Evolutionary conservation across 2,329 filamentous ascomycete genomes (phyloP).

Genomic region (Neonectria neomacrospora): DNA sequence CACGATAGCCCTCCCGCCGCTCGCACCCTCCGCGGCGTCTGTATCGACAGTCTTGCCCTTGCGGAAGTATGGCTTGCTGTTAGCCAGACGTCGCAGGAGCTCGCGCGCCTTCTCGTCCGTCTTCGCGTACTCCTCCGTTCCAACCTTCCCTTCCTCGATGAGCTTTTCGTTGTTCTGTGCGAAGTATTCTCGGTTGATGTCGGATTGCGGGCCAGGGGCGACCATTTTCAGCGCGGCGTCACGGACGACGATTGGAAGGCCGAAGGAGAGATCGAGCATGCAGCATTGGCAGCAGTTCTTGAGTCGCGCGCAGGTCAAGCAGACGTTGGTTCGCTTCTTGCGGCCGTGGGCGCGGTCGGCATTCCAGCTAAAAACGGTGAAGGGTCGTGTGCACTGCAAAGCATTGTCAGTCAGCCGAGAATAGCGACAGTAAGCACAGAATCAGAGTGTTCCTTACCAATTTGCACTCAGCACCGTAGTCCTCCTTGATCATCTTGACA

Average conservation of each 20-base stretch:
- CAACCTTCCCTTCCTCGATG: slow-evolving; percentile 89
- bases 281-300: slow-evolving; percentile 99
- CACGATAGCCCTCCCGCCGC: slow-evolving; percentile 59
- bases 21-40: slow-evolving; percentile 50
- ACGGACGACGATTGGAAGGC: slow-evolving; percentile 91
- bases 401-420: slow-evolving; percentile 17
- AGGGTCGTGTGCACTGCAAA: slow-evolving; percentile 83
- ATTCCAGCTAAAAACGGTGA: slow-evolving; percentile 96
- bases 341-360: slow-evolving; percentile 87
- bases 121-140: slow-evolving; percentile 92
- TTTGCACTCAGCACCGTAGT: slow-evolving; percentile 89
- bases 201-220: slow-evolving; percentile 88
- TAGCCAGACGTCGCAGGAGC: slow-evolving; percentile 82
- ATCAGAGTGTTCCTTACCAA: slow-evolving; percentile 53
- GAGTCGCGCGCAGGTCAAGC: slow-evolving; percentile 92
- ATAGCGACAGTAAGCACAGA: slow-evolving; percentile 7
- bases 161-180: slow-evolving; percentile 97
- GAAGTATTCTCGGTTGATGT: slow-evolving; percentile 96
- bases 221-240: slow-evolving; percentile 99
- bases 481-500: slow-evolving; percentile 98
- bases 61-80: slow-evolving; percentile 94
- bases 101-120: slow-evolving; percentile 97
- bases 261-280: slow-evolving; percentile 97
- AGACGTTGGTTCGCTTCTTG: slow-evolving; percentile 94
- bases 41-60: slow-evolving; percentile 81